Evolutionary conservation across 129 eudicot genomes (phyloP).

Genomic region (Lonicera japonica): DNA sequence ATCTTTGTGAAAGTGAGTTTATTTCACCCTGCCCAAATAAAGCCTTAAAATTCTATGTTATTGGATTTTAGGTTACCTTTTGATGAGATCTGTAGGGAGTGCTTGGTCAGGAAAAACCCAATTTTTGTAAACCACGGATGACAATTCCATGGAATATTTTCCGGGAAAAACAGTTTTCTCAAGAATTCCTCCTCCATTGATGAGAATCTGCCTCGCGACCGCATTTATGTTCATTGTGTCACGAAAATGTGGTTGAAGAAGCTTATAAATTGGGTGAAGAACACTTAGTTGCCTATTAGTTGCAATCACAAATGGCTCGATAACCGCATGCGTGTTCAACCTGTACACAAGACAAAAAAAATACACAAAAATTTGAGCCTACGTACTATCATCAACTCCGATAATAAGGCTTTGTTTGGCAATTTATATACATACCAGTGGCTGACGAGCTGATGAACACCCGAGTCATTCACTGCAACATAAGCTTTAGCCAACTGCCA

Average conservation of each 20-base stretch:
- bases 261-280: conserved; percentile 57
- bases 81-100: conserved; percentile 61
- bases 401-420: no score
- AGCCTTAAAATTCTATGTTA: background rate
- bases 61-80: conserved; percentile 26
- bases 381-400: no score
- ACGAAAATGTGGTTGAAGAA: conserved; percentile 53
- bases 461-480: conserved; percentile 48
- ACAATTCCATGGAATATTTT: conserved; percentile 46
- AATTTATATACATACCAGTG: conserved; percentile 27
- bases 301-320: conserved; percentile 58
- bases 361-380: no score
- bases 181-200: conserved; percentile 45
- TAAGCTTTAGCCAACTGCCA: conserved; percentile 65
- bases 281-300: conserved; percentile 60
- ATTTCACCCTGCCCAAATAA: no score
- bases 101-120: conserved; percentile 52
- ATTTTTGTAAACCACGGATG: conserved; percentile 30
- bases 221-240: conserved; percentile 58
- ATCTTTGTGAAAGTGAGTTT: background rate
- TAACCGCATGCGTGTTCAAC: conserved; percentile 54
- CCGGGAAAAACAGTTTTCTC: conserved; percentile 45
- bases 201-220: conserved; percentile 28
- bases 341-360: conserved; percentile 16
- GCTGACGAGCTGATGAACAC: conserved; percentile 49